Evolutionary conservation across 148 eudicot species (phyloP).

Genomic region (Spergularia marina): DNA sequence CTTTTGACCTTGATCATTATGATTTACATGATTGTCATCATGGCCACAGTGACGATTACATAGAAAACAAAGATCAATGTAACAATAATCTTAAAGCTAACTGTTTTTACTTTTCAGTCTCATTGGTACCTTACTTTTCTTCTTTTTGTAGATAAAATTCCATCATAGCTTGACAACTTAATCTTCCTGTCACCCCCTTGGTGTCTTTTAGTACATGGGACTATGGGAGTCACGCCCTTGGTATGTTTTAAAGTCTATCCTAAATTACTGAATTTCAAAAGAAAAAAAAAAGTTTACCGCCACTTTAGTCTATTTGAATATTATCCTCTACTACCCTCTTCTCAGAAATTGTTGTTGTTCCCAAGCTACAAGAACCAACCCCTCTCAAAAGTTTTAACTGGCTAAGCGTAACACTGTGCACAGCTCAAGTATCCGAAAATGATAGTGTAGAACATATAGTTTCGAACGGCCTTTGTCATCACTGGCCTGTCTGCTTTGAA

Average conservation of each 20-base stretch:
- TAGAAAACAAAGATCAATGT: neutral
- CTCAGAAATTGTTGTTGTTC: neutral
- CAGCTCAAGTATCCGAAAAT: neutral
- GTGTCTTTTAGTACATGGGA: no score
- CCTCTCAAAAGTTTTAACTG: neutral
- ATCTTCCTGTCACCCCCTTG: no score
- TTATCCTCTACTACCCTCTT: neutral
- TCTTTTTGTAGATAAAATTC: no score
- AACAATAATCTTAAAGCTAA: neutral
- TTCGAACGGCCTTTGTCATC: neutral
- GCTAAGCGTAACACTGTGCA: neutral
- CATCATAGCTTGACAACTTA: no score
- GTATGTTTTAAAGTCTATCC: no score
- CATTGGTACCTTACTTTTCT: no score
- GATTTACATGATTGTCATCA: neutral
- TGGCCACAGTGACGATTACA: neutral
- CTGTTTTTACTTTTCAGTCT: neutral
- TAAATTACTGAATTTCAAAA: no score
- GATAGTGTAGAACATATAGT: neutral
- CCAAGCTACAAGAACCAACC: constrained; percentile 6
- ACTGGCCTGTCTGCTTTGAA: neutral
- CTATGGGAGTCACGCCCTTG: no score
- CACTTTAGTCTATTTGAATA: neutral
- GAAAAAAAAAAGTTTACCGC: neutral
- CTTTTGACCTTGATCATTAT: neutral